These are phyloP conservation scores for Fusarium luffae DNA, from an alignment of 2,329 filamentous ascomycete species.

Conservation along the genomic window DNA sequence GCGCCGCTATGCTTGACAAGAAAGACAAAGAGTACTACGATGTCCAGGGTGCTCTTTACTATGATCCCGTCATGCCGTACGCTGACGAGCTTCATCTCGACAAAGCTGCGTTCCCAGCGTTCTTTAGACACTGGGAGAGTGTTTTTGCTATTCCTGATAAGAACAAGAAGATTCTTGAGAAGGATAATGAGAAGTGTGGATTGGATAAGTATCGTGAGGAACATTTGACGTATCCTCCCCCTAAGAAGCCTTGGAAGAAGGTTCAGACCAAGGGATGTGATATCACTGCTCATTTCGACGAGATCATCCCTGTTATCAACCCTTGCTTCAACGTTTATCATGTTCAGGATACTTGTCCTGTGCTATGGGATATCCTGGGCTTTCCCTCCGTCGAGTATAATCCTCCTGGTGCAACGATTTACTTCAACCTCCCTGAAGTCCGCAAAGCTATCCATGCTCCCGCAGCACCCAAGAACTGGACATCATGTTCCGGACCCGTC, in stretches of 20 bases:
- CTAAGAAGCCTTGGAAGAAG: conserved; percentile 3
- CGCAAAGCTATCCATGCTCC: conserved; percentile 20
- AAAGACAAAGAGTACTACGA: conserved; percentile 15
- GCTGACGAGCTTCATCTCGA: conserved; percentile 4
- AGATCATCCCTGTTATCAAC: conserved; percentile 9
- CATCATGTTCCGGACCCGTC: neutral
- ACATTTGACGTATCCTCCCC: conserved; percentile 13
- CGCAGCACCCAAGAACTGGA: neutral
- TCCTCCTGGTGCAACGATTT: neutral
- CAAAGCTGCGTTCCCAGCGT: conserved; percentile 9
- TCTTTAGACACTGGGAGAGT: conserved; percentile 20
- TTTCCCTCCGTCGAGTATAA: conserved; percentile 5
- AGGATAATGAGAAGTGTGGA: conserved; percentile 18
- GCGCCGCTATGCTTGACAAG: conserved; percentile 14
- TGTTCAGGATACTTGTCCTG: conserved; percentile 7
- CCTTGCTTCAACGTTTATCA: conserved; percentile 22
- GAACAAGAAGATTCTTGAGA: conserved; percentile 24
- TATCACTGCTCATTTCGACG: conserved; percentile 14
- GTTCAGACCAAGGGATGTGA: conserved; percentile 18
- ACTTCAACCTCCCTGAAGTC: conserved; percentile 11
- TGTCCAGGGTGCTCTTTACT: conserved; percentile 17
- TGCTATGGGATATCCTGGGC: conserved; percentile 1
- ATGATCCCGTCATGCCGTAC: conserved; percentile 23
- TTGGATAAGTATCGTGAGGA: conserved; percentile 17
- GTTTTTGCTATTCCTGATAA: conserved; percentile 21